phyloP scores from a whole-genome alignment of 2,329 filamentous ascomycete species.

The Diaporthe citri region DNA sequence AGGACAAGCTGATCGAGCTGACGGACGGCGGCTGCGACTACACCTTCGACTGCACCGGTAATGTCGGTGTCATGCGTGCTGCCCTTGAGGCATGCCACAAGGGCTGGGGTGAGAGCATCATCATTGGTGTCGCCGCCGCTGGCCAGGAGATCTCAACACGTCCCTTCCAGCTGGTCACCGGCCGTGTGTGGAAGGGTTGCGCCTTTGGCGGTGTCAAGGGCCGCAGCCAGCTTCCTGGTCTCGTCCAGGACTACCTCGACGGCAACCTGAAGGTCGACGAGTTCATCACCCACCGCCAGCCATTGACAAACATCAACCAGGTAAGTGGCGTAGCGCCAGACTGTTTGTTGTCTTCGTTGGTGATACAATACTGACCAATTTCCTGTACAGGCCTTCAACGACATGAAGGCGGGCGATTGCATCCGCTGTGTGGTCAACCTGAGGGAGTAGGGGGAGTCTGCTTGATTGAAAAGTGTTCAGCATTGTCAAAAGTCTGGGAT shows the following conservation, averaged over 20 bases:
- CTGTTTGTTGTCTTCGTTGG: not conserved
- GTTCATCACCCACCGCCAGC: slow-evolving; percentile 97
- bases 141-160: slow-evolving; percentile 95
- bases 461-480: slow-evolving; percentile 4
- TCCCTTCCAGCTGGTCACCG: slow-evolving; percentile 97
- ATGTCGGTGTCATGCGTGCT: slow-evolving; percentile 94
- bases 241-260: slow-evolving; percentile 90
- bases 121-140: slow-evolving; percentile 96
- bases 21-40: slow-evolving; percentile 98
- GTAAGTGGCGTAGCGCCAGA: not conserved
- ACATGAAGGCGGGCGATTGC: slow-evolving; percentile 97
- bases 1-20: slow-evolving; percentile 95
- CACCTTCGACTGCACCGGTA: slow-evolving; percentile 99
- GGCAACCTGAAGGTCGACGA: slow-evolving; percentile 97
- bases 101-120: slow-evolving; percentile 97
- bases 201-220: slow-evolving; percentile 99
- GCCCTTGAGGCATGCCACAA: slow-evolving; percentile 99
- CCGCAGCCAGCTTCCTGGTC: slow-evolving; percentile 86
- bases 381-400: slow-evolving; percentile 72
- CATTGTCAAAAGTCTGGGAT: slow-evolving; percentile 8
- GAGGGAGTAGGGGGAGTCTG: slow-evolving; percentile 49
- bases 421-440: slow-evolving; percentile 91
- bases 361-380: not conserved
- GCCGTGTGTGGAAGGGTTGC: slow-evolving; percentile 97
- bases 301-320: slow-evolving; percentile 84